phyloP scores from a whole-genome alignment of 108 stramenopile species.

The Skeletonema potamos region DNA sequence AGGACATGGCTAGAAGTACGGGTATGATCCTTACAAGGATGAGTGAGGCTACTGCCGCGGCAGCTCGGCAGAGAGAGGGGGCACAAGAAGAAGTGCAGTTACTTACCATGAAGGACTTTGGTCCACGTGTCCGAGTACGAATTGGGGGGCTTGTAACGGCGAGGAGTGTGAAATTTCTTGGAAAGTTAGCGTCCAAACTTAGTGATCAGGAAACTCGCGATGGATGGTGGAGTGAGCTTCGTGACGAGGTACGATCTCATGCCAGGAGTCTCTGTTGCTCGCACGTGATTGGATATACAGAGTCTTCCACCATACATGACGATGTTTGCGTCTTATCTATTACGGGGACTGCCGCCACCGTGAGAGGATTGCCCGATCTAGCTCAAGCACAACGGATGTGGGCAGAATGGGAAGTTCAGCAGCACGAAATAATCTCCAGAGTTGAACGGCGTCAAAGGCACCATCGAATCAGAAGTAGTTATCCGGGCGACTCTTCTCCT shows the following conservation, averaged over 20 bases:
- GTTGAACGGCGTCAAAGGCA: conserved; percentile 24
- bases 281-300: conserved; percentile 93
- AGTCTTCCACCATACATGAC: conserved; percentile 93
- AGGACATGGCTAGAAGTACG: conserved; percentile 23
- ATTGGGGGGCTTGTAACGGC: conserved; percentile 95
- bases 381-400: conserved; percentile 57
- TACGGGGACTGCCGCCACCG: conserved; percentile 93
- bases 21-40: conserved; percentile 36
- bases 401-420: conserved; percentile 51
- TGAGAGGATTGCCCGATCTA: conserved; percentile 78
- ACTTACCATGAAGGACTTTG: conserved; percentile 86
- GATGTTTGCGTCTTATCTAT: conserved; percentile 93
- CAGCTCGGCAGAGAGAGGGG: conserved; percentile 46
- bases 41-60: conserved; percentile 40
- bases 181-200: conserved; percentile 81
- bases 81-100: conserved; percentile 86
- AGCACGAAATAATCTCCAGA: conserved; percentile 12
- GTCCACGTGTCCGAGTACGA: conserved; percentile 80
- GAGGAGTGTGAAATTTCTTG: conserved; percentile 93
- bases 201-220: conserved; percentile 95
- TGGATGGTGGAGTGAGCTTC: conserved; percentile 96
- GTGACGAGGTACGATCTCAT: conserved; percentile 94
- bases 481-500: conserved; percentile 39
- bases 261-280: conserved; percentile 91
- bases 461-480: conserved; percentile 1